phyloP scores from a whole-genome alignment of 352 stramenopile species.

The Phytophthora meadii region DNA sequence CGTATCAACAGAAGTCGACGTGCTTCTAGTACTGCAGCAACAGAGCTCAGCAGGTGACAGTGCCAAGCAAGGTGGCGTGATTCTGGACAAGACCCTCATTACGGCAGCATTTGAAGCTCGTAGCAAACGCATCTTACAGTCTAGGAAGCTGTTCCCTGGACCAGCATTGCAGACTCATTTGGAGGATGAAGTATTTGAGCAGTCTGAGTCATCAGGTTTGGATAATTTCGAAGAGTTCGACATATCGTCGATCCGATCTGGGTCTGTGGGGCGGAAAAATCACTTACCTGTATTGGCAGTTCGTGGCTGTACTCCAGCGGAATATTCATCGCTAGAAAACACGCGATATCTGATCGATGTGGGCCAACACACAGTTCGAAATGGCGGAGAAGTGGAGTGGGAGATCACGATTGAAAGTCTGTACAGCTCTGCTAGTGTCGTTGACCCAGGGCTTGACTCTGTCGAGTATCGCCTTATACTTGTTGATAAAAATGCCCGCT shows the following conservation, averaged over 20 bases:
- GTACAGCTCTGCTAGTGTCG: constrained; percentile 46
- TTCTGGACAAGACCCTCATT: constrained; percentile 53
- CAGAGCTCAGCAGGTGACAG: constrained; percentile 42
- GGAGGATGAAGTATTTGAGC: constrained; percentile 46
- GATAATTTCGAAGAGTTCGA: constrained; percentile 86
- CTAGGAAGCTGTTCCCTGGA: constrained; percentile 48
- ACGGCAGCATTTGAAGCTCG: constrained; percentile 69
- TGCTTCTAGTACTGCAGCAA: constrained; percentile 76
- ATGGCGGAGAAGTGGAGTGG: constrained; percentile 89
- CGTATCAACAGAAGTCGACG: constrained; percentile 67
- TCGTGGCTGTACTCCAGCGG: constrained; percentile 82
- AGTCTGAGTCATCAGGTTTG: constrained; percentile 53
- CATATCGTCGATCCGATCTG: constrained; percentile 67
- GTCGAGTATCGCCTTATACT: constrained; percentile 83
- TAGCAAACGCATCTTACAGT: constrained; percentile 61
- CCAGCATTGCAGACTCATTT: constrained; percentile 49
- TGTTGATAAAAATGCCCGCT: constrained; percentile 74
- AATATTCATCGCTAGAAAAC: constrained; percentile 84
- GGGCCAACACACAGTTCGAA: constrained; percentile 87
- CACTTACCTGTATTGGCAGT: constrained; percentile 70
- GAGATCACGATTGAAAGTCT: constrained; percentile 88
- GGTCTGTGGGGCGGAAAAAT: constrained; percentile 43
- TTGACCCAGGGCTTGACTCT: constrained; percentile 50
- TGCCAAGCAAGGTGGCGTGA: constrained; percentile 42
- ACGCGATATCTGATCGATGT: constrained; percentile 89